Evolutionary conservation across 164 flowering plant genomes (phyloP).

Genomic region (Berberis thunbergii): DNA sequence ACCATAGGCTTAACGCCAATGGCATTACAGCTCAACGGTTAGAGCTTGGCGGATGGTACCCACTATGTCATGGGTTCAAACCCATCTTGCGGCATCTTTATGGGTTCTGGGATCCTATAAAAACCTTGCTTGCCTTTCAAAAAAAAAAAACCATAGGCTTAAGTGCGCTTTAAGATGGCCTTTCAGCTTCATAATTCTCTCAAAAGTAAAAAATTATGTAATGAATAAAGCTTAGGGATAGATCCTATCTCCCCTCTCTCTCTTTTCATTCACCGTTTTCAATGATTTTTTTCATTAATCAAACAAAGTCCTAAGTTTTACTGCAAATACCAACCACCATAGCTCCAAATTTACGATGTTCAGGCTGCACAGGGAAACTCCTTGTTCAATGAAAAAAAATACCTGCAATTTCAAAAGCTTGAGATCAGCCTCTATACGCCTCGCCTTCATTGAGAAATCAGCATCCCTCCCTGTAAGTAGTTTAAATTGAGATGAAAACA

Average conservation of each 20-base stretch:
- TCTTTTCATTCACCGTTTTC: neutral
- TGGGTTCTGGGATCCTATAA: too few relatives aligned
- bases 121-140: too few relatives aligned
- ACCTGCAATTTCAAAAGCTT: neutral
- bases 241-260: neutral
- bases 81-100: too few relatives aligned
- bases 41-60: too few relatives aligned
- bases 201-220: neutral
- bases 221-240: neutral
- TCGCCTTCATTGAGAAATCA: neutral
- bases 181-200: too few relatives aligned
- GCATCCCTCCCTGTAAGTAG: neutral
- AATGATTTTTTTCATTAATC: neutral
- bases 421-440: slow-evolving; percentile 1
- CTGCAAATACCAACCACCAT: neutral
- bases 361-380: neutral
- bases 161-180: too few relatives aligned
- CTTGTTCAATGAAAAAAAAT: neutral
- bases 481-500: neutral
- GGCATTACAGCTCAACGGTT: too few relatives aligned
- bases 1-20: too few relatives aligned
- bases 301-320: neutral
- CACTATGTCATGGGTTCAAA: neutral
- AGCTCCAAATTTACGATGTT: neutral
- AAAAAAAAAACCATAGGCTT: too few relatives aligned